phyloP scores from a whole-genome alignment of 345 rosid genomes.

The Arabidopsis thaliana region DNA sequence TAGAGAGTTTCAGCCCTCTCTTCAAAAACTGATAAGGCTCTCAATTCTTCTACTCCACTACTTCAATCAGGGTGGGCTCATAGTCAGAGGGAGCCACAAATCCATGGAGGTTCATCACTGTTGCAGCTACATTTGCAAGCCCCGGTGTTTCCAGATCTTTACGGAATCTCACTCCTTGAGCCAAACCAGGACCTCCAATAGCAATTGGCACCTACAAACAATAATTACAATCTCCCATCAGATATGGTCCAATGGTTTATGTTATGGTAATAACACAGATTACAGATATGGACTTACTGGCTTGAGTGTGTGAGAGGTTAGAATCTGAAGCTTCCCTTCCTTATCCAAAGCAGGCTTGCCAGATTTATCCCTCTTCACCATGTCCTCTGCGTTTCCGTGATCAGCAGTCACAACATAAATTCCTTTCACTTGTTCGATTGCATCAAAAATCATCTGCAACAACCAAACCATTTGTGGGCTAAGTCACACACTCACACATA shows the following conservation, averaged over 20 bases:
- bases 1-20: slow-evolving; percentile 30
- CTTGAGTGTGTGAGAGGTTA: slow-evolving; percentile 92
- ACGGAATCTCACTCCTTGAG: slow-evolving; percentile 71
- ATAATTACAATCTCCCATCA: slow-evolving; percentile 10
- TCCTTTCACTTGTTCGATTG: slow-evolving; percentile 86
- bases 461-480: slow-evolving; percentile 17
- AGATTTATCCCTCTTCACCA: slow-evolving; percentile 89
- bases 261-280: neutral
- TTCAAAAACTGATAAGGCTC: slow-evolving; percentile 23
- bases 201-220: slow-evolving; percentile 81
- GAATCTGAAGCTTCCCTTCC: slow-evolving; percentile 80
- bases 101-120: slow-evolving; percentile 93
- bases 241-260: neutral
- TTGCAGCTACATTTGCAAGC: slow-evolving; percentile 97
- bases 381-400: slow-evolving; percentile 98
- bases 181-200: slow-evolving; percentile 92
- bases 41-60: slow-evolving; percentile 51
- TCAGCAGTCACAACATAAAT: slow-evolving; percentile 94
- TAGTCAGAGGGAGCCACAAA: slow-evolving; percentile 82
- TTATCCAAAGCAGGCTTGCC: slow-evolving; percentile 75
- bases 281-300: slow-evolving; percentile 65
- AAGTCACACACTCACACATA: neutral
- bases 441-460: slow-evolving; percentile 83
- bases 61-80: slow-evolving; percentile 86
- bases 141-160: slow-evolving; percentile 66